These are phyloP conservation scores for Cardamine chenopodiifolia DNA, from an alignment of 345 rosid species.

Conservation along the genomic window DNA sequence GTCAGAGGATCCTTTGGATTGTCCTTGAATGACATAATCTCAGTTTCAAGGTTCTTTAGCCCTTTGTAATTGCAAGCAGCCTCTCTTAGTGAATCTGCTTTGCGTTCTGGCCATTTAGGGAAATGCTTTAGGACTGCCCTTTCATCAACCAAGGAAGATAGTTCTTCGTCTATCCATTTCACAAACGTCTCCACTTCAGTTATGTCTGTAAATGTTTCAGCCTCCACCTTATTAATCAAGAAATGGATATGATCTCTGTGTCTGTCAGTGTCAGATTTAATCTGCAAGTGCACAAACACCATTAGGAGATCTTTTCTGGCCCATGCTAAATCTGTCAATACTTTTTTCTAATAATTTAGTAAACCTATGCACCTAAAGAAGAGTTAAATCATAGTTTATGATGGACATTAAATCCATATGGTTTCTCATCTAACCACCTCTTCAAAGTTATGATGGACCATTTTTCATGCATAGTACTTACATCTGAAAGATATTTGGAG, in stretches of 20 bases:
- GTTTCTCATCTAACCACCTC: background rate
- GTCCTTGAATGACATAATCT: constrained; percentile 61
- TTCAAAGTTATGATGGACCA: background rate
- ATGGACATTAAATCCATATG: background rate
- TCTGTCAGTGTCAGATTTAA: constrained; percentile 80
- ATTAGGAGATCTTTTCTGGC: constrained; percentile 5
- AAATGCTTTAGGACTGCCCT: constrained; percentile 97
- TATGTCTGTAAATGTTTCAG: constrained; percentile 61
- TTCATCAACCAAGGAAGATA: constrained; percentile 85
- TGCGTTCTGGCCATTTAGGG: constrained; percentile 88
- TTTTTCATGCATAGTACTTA: constrained; percentile 49
- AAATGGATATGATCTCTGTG: constrained; percentile 67
- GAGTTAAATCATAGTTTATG: background rate
- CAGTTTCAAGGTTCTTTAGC: constrained; percentile 60
- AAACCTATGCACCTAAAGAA: background rate
- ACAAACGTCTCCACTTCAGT: constrained; percentile 75
- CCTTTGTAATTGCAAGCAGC: constrained; percentile 78
- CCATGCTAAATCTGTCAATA: constrained; percentile 1
- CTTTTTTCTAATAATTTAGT: background rate
- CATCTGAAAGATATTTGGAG: constrained; percentile 82
- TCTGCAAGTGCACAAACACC: constrained; percentile 49
- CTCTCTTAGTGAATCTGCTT: constrained; percentile 85
- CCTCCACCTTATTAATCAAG: constrained; percentile 75
- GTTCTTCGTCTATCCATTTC: constrained; percentile 80
- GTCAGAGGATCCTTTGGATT: constrained; percentile 58